Evolutionary conservation across 2,329 filamentous ascomycete species (phyloP).

Genomic region (Rutstroemia sp.): DNA sequence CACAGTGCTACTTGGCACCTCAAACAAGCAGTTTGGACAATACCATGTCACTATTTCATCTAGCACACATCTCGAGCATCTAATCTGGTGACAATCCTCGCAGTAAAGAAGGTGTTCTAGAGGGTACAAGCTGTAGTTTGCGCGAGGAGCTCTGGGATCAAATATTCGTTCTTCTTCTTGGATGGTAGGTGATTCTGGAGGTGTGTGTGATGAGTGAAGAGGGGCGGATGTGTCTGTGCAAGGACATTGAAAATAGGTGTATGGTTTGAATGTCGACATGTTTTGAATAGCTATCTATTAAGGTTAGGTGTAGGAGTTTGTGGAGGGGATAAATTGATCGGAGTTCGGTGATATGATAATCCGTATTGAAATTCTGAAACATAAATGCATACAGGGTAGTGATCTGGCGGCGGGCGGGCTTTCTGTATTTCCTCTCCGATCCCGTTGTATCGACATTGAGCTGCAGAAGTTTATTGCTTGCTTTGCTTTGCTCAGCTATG

Average conservation of each 20-base stretch:
- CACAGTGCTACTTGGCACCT: slow-evolving; percentile 87
- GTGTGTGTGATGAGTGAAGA: slow-evolving; percentile 29
- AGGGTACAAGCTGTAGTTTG: slow-evolving; percentile 88
- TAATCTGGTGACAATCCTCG: slow-evolving; percentile 94
- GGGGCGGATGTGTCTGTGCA: slow-evolving; percentile 44
- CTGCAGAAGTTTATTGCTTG: too few relatives aligned
- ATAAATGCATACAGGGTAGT: too few relatives aligned
- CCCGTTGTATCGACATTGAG: too few relatives aligned
- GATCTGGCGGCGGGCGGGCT: too few relatives aligned
- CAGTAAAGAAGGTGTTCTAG: slow-evolving; percentile 93
- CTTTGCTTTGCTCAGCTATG: too few relatives aligned
- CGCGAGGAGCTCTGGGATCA: slow-evolving; percentile 74
- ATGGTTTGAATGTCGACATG: slow-evolving; percentile 49
- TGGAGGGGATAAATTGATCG: not conserved
- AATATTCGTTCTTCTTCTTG: slow-evolving; percentile 73
- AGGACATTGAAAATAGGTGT: slow-evolving; percentile 61
- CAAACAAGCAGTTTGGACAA: slow-evolving; percentile 91
- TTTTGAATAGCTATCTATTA: not conserved
- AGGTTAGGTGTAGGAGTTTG: not conserved
- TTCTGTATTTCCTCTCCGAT: too few relatives aligned
- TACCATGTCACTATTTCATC: slow-evolving; percentile 96
- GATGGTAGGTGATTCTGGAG: slow-evolving; percentile 32
- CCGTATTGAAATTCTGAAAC: too few relatives aligned
- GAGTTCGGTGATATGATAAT: too few relatives aligned
- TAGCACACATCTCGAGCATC: slow-evolving; percentile 82